phyloP scores from a whole-genome alignment of 2,329 filamentous ascomycete species.

The Chaetomium olivaceum region DNA sequence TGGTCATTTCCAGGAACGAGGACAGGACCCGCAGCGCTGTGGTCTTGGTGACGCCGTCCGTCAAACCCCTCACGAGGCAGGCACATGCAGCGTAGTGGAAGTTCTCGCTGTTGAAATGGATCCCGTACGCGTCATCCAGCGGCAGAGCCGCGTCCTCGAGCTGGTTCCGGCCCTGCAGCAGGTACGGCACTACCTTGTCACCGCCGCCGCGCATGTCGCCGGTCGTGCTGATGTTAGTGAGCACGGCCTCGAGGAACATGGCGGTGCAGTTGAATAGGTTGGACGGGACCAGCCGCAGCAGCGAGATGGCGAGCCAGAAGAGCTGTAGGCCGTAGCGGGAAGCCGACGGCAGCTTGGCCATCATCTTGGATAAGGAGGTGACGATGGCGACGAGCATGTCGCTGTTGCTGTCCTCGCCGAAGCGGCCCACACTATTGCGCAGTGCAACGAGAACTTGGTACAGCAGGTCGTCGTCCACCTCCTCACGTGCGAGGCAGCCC shows the following conservation, averaged over 20 bases:
- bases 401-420: slow-evolving; percentile 62
- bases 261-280: slow-evolving; percentile 66
- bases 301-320: slow-evolving; percentile 69
- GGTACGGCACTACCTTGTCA: slow-evolving; percentile 58
- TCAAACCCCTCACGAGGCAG: slow-evolving; percentile 63
- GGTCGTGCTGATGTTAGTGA: slow-evolving; percentile 63
- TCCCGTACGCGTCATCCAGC: slow-evolving; percentile 65
- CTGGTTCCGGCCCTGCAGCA: slow-evolving; percentile 61
- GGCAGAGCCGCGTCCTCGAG: slow-evolving; percentile 63
- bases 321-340: slow-evolving; percentile 69
- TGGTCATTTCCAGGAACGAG: slow-evolving; percentile 59
- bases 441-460: slow-evolving; percentile 71
- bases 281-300: slow-evolving; percentile 63
- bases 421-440: slow-evolving; percentile 64
- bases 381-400: slow-evolving; percentile 71
- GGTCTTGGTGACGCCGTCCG: slow-evolving; percentile 60
- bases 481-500: slow-evolving; percentile 69
- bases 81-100: slow-evolving; percentile 69
- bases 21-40: slow-evolving; percentile 62
- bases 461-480: slow-evolving; percentile 69
- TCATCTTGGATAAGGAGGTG: slow-evolving; percentile 69
- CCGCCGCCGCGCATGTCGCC: slow-evolving; percentile 59
- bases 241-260: slow-evolving; percentile 63
- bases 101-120: slow-evolving; percentile 63
- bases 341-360: slow-evolving; percentile 65